phyloP scores from a whole-genome alignment of 805 yeast species.

The Lipomyces sp. region DNA sequence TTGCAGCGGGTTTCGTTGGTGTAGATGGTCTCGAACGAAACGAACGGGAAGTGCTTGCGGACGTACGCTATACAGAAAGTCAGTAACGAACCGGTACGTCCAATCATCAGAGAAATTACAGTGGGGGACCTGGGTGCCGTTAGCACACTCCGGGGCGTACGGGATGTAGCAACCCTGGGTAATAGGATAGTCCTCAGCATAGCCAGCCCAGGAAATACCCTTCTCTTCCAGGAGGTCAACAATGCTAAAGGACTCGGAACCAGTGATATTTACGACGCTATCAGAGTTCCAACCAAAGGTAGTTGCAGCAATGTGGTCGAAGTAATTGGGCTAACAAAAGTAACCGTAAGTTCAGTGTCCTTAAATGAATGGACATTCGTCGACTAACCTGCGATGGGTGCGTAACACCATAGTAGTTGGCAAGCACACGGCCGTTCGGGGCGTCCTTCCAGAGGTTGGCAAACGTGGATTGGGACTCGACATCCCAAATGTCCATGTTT shows the following conservation, averaged over 20 bases:
- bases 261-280: conserved; percentile 53
- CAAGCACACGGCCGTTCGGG: conserved; percentile 52
- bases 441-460: conserved; percentile 52
- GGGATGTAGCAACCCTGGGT: background rate
- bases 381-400: conserved; percentile 58
- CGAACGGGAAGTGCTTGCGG: conserved; percentile 59
- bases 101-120: conserved; percentile 48
- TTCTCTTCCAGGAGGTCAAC: conserved; percentile 55
- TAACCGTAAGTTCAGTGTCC: background rate
- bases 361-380: conserved; percentile 37
- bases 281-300: conserved; percentile 52
- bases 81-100: background rate
- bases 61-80: conserved; percentile 43
- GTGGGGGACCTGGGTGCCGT: conserved; percentile 53
- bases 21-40: conserved; percentile 51
- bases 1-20: conserved; percentile 47
- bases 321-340: background rate
- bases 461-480: conserved; percentile 55
- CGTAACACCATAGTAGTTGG: conserved; percentile 58
- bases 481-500: conserved; percentile 51
- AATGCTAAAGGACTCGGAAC: conserved; percentile 53
- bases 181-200: conserved; percentile 56
- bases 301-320: conserved; percentile 52
- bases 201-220: conserved; percentile 58
- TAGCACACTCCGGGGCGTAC: background rate